Conservation (phyloP, 2,329 filamentous ascomycete genomes). For the Colletotrichum sp. region DNA sequence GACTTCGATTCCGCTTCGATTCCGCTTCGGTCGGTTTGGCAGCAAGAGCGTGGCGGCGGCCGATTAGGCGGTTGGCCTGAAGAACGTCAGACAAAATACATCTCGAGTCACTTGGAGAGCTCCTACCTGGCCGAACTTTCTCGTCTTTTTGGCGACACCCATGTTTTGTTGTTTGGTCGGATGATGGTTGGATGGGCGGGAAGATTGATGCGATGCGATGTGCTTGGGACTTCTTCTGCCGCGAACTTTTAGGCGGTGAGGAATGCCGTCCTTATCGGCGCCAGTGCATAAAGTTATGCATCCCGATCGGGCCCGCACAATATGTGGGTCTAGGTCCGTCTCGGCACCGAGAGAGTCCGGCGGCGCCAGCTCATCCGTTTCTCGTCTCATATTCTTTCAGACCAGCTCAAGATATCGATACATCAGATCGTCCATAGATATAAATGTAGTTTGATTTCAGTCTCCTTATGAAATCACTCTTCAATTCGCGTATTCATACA, state of each 20-base stretch:
- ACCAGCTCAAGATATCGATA: fast-evolving
- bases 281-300: background rate
- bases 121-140: background rate
- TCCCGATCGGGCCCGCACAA: background rate
- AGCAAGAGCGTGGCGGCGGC: background rate
- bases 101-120: background rate
- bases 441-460: fast-evolving
- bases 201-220: background rate
- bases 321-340: background rate
- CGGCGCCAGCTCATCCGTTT: background rate
- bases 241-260: background rate
- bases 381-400: background rate
- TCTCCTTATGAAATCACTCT: background rate
- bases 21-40: background rate
- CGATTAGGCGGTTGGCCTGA: background rate
- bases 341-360: background rate
- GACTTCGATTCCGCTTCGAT: background rate
- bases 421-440: background rate
- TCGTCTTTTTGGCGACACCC: background rate
- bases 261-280: fast-evolving
- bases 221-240: background rate
- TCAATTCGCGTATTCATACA: fast-evolving
- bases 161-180: background rate
- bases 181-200: background rate
- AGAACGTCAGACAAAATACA: background rate